A percentile compares a stretch with the other conserved stretches of the same genome.
These are phyloP conservation scores for Spiromastix sp. DNA, from an alignment of 2,329 filamentous ascomycete species.

Conservation along the genomic window DNA sequence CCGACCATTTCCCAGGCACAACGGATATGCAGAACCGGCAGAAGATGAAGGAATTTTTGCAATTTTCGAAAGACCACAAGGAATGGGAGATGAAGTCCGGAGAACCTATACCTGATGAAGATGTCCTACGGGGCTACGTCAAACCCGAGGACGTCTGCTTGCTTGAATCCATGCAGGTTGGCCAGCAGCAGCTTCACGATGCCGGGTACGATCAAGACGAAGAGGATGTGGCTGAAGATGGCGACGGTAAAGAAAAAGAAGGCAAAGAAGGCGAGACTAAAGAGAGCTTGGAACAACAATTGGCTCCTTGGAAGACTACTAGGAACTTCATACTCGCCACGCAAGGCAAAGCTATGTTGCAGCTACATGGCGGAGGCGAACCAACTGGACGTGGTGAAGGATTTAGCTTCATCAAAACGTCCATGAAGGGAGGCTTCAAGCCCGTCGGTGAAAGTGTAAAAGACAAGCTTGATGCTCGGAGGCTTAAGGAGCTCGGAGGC, in stretches of 20 bases:
- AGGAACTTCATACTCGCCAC: constrained; percentile 95
- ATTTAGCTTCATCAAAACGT: constrained; percentile 95
- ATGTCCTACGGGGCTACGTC: constrained; percentile 74
- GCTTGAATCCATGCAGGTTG: constrained; percentile 93
- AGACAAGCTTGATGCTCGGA: constrained; percentile 73
- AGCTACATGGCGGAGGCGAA: constrained; percentile 87
- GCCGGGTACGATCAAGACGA: constrained; percentile 67
- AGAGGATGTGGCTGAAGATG: too few species aligned
- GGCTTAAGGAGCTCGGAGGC: constrained; percentile 58
- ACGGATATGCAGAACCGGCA: constrained; percentile 93
- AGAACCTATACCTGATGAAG: constrained; percentile 69
- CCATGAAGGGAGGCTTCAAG: constrained; percentile 97
- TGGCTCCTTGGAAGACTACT: constrained; percentile 92
- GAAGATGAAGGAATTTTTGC: constrained; percentile 93
- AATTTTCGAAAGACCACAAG: constrained; percentile 78
- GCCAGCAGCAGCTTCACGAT: constrained; percentile 80
- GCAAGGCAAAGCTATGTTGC: constrained; percentile 91
- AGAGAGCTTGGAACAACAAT: constrained; percentile 72
- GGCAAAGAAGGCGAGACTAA: constrained; percentile 56
- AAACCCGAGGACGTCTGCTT: constrained; percentile 92
- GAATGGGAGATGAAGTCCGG: constrained; percentile 71
- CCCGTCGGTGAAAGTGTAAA: constrained; percentile 81
- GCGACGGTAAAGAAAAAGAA: constrained; percentile 59
- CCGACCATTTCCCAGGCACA: constrained; percentile 82
- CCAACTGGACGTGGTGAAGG: constrained; percentile 87